Conservation (phyloP, 371 early-diverging fungal genomes). For the Mortierella sp. region DNA sequence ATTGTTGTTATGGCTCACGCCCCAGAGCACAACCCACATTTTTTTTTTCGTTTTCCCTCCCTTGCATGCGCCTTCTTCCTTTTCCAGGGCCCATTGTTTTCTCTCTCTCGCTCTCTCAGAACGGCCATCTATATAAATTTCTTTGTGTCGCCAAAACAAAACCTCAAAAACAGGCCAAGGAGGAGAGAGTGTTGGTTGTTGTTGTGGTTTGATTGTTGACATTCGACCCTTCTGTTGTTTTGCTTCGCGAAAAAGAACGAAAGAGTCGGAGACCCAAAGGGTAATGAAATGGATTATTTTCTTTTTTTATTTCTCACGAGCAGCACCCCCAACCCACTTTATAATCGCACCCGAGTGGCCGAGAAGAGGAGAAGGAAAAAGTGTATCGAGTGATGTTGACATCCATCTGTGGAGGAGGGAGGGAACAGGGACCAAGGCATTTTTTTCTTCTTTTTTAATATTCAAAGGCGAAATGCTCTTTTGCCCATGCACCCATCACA, state of each 20-base stretch:
- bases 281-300: not conserved
- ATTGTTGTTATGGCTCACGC: conserved; percentile 6
- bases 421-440: too few relatives aligned
- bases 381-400: not conserved
- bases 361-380: not conserved
- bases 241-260: not conserved
- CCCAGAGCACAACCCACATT: not conserved
- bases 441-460: not conserved
- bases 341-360: not conserved
- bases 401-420: too few relatives aligned
- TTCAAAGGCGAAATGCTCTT: not conserved
- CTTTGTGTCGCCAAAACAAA: conserved; percentile 7
- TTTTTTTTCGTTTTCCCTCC: not conserved
- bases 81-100: conserved; percentile 5
- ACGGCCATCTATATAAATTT: not conserved
- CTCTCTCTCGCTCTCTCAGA: not conserved
- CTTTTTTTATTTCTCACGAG: conserved; percentile 4
- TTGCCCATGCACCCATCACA: conserved; percentile 1
- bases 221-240: not conserved
- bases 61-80: conserved; percentile 4
- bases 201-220: not conserved
- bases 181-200: not conserved
- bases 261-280: not conserved
- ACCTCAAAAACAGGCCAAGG: not conserved
- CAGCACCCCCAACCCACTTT: not conserved